Base-by-base conservation (phyloP, 305 asterid genomes). In the Fraxinus nigra region DNA sequence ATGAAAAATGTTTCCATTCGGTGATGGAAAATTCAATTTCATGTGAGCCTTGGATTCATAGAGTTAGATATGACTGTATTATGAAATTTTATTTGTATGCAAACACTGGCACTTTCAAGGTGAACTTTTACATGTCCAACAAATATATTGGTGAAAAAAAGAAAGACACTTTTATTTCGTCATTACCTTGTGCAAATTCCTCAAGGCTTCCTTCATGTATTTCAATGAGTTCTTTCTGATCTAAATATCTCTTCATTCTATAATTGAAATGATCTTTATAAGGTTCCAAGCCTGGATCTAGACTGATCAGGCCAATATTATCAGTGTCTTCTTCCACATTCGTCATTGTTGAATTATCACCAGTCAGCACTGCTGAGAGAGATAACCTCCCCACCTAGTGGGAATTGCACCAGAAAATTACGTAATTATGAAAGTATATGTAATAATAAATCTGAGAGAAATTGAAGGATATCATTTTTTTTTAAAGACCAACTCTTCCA, bases 121-220 rank as follows among this genome's bases (percentile, higher is more conserved):
- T n/a, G 77, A 30, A 76, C 51, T 74, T 14, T 63, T 22, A 35
- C 74, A 79, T 51, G 73, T 56, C 82, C 78, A 18, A 77, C 35
- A 69, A 79, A 80, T 13, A 80, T 76, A 79, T 48, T 22, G 65
- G 24, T 24, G 72, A 46, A 38, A 69, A 73, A 70, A 38, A 26
- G 70, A 11, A 20, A 78, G 73, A 82, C 28, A 70, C 74, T 77
- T 79, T 59, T 73, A 40, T 80, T 80, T 70, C 79, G 67, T 79
- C 82, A 76, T 92, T 92, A 95, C 99, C 98, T 87, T 83, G 92
- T 77, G 98, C 89, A 78, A 96, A 96, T 85, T 93, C 93, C 85
- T 90, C 94, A 40, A 96, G 94, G 88, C 93, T 85, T 84, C 90
- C 91, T 87, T 95, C 99, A 85, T 93, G 82, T 74, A 87, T 88